Evolutionary conservation across 495 filamentous ascomycete species (phyloP).

Genomic region (Podospora pseudocomata): DNA sequence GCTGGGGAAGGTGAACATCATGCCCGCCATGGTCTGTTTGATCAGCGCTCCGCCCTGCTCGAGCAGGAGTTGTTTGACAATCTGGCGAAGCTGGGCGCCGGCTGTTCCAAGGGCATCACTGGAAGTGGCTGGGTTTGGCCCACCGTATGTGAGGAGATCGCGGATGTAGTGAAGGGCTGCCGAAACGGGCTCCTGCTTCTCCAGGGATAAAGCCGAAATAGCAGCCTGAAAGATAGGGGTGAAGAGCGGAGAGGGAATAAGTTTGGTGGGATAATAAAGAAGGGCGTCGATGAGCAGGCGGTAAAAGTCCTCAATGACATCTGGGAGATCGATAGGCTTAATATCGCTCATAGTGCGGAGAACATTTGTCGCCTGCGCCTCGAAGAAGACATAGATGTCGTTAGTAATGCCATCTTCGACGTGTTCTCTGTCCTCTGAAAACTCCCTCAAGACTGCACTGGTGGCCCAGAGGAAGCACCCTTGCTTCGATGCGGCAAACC

Average conservation of each 20-base stretch:
- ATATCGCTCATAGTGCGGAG: slow-evolving; percentile 84
- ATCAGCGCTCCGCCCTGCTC: slow-evolving; percentile 73
- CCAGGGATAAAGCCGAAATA: slow-evolving; percentile 74
- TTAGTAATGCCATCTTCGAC: slow-evolving; percentile 81
- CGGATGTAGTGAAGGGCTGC: slow-evolving; percentile 91
- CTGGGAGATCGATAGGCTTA: slow-evolving; percentile 80
- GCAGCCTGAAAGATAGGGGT: slow-evolving; percentile 81
- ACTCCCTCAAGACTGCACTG: slow-evolving; percentile 90
- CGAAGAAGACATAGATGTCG: slow-evolving; percentile 89
- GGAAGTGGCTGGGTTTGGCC: slow-evolving; percentile 69
- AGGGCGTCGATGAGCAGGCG: slow-evolving; percentile 84
- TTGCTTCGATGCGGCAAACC: slow-evolving; percentile 81
- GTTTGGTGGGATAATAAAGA: slow-evolving; percentile 81
- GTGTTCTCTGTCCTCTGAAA: slow-evolving; percentile 79
- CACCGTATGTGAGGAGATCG: slow-evolving; percentile 86
- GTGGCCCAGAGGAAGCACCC: slow-evolving; percentile 98
- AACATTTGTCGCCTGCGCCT: slow-evolving; percentile 84
- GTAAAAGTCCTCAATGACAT: slow-evolving; percentile 99
- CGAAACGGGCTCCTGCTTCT: slow-evolving; percentile 85
- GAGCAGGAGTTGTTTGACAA: slow-evolving; percentile 67
- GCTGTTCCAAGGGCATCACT: slow-evolving; percentile 52
- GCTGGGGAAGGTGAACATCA: slow-evolving; percentile 97
- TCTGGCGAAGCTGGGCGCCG: slow-evolving; percentile 57
- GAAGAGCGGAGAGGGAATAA: slow-evolving; percentile 73
- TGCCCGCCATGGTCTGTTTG: slow-evolving; percentile 84